Evolutionary conservation across 164 flowering plant species (phyloP), one percentile per base, ranked within the genome.

Genomic region (Vitis rupestris): DNA sequence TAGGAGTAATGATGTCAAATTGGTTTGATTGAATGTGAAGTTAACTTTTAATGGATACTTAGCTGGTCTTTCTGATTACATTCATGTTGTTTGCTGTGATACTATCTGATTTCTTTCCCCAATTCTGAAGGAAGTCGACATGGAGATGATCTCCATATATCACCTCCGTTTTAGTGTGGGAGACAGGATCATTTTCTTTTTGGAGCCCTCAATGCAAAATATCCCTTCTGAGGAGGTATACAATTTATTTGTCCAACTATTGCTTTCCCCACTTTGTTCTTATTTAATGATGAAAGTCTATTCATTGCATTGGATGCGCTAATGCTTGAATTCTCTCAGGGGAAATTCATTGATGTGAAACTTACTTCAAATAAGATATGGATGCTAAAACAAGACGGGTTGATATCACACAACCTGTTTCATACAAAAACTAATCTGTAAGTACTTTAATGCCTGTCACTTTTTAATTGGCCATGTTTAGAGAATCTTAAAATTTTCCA

Each of bases 381-480:
- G 90, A 81, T 94, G 69, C 90, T 94, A n/a, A 92, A 82, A 74
- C 90, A 85, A 66, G 84, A 88, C 67, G 90, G 84, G 70, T 67
- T 89, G 69, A 59, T 78, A 49, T 70, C 58, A 64, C 84, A 76
- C 61, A 80, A 80, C 70, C 72, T 88, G 53, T 70, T 69, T 47
- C 61, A 50, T 69, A 47, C 70, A 31, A 62, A 78, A 71, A 61
- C 10, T 65, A 23, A 64, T 14, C 29, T 60, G 98, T 93, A 82
- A 89, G 91, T 31, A 44, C 15, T 61, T 52, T 10, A 53, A 8
- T 61, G n/a, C 59, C 37, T 13, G 2, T n/a, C 30, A 50, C 15
- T 61, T n/a, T 16, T 19, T 67, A 44, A 8, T 57, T 16, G 10
- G 5, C 69, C 57, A 44, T 19, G 30, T 48, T 27, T 64, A n/a